A percentile compares a stretch with the other conserved stretches of the same genome.
These are phyloP conservation scores for Herpotrichia juniperi DNA, from an alignment of 2,329 filamentous ascomycete species.

Conservation along the genomic window DNA sequence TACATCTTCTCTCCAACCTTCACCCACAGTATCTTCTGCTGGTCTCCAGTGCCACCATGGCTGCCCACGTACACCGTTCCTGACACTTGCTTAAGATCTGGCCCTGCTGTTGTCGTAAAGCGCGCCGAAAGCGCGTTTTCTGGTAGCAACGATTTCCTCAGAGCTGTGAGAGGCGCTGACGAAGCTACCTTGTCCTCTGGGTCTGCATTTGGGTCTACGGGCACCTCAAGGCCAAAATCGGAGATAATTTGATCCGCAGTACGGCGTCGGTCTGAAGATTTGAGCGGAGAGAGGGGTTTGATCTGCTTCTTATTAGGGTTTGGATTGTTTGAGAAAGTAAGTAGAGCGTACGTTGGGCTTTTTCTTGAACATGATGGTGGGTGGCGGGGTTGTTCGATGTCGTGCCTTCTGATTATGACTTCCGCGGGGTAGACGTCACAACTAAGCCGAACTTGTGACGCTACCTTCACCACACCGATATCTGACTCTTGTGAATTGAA, in stretches of 20 bases:
- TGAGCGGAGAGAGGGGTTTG: slow-evolving; percentile 69
- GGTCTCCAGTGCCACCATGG: slow-evolving; percentile 57
- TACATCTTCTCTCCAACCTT: slow-evolving; percentile 64
- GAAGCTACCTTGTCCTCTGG: slow-evolving; percentile 52
- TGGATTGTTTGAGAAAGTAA: background rate
- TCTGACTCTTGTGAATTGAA: too few species aligned
- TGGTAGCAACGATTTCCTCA: slow-evolving; percentile 66
- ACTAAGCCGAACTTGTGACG: too few species aligned
- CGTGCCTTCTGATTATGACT: background rate
- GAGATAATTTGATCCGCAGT: slow-evolving; percentile 71
- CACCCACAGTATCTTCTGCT: slow-evolving; percentile 69
- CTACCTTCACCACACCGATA: too few species aligned
- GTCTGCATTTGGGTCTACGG: slow-evolving; percentile 43
- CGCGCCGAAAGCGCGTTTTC: slow-evolving; percentile 67
- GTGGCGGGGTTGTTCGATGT: background rate
- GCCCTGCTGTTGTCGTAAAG: slow-evolving; percentile 69
- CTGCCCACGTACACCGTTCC: slow-evolving; percentile 70
- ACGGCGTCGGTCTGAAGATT: slow-evolving; percentile 70
- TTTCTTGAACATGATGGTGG: slow-evolving; percentile 65
- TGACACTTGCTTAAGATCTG: slow-evolving; percentile 64
- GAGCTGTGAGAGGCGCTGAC: slow-evolving; percentile 53
- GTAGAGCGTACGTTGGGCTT: slow-evolving; percentile 59
- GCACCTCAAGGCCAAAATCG: slow-evolving; percentile 62
- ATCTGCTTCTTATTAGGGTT: slow-evolving; percentile 45
- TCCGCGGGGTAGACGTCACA: background rate